These are phyloP conservation scores for Podaxis sp. DNA, from an alignment of 768 basidiomycete genomes.

Conservation along the genomic window DNA sequence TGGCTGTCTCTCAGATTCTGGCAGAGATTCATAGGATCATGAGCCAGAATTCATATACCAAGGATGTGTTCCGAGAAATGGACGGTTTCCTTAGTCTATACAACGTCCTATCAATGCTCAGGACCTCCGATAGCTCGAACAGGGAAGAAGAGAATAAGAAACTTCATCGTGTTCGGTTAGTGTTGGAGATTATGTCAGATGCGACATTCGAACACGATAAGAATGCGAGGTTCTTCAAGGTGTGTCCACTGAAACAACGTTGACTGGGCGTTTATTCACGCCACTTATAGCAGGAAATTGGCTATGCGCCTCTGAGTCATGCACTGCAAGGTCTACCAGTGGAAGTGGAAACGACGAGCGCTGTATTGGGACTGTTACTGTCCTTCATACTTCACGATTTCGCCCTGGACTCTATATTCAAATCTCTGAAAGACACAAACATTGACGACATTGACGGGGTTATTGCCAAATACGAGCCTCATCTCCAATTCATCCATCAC, in stretches of 20 bases:
- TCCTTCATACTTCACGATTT: constrained; percentile 68
- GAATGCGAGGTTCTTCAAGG: constrained; percentile 69
- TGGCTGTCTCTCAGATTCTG: constrained; percentile 43
- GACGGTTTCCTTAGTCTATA: constrained; percentile 80
- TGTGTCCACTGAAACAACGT: constrained; percentile 29
- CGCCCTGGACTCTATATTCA: constrained; percentile 53
- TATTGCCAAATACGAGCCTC: constrained; percentile 34
- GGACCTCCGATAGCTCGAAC: constrained; percentile 27
- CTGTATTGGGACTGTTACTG: constrained; percentile 43
- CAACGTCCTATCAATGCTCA: constrained; percentile 64
- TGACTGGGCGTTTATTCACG: constrained; percentile 4
- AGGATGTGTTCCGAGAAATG: constrained; percentile 76
- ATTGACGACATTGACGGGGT: constrained; percentile 39
- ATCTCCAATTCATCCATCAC: constrained; percentile 49
- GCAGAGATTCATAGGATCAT: constrained; percentile 67
- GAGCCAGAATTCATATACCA: constrained; percentile 61
- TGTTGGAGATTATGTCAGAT: constrained; percentile 64
- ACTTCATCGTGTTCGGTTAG: constrained; percentile 55
- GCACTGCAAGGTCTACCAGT: constrained; percentile 54
- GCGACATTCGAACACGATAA: constrained; percentile 53
- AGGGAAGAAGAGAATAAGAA: constrained; percentile 34
- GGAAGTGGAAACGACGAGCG: constrained; percentile 27
- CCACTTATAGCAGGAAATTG: constrained; percentile 47
- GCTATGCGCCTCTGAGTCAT: constrained; percentile 61
- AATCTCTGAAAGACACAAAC: constrained; percentile 32